A percentile compares a stretch with the other conserved stretches of the same genome.
phyloP scores from a whole-genome alignment of 305 asterid genomes.

The Fraxinus angustifolia region DNA sequence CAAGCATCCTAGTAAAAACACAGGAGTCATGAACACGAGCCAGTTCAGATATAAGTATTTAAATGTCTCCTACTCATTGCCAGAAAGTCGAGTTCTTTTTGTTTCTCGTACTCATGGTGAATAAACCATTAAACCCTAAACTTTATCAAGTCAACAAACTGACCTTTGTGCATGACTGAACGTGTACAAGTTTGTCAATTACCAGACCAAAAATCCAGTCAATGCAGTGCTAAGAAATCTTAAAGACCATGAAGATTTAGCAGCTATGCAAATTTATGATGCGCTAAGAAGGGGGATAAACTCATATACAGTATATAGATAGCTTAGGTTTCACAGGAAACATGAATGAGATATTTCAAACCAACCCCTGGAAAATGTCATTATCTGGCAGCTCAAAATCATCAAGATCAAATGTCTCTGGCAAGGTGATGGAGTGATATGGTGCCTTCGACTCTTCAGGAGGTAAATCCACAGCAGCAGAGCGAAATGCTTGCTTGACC shows the following conservation, averaged over 20 bases:
- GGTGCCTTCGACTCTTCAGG: slow-evolving; percentile 99
- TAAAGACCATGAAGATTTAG: not conserved
- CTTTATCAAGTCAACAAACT: slow-evolving; percentile 5
- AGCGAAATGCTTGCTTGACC: slow-evolving; percentile 93
- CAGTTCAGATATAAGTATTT: slow-evolving; percentile 19
- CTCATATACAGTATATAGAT: slow-evolving; percentile 5
- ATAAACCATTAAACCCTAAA: not conserved
- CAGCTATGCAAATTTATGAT: slow-evolving; percentile 9
- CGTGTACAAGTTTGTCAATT: slow-evolving; percentile 8
- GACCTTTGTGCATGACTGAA: not conserved
- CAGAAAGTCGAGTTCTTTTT: slow-evolving; percentile 8
- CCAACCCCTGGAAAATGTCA: slow-evolving; percentile 85
- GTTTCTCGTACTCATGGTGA: not conserved
- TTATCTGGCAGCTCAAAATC: slow-evolving; percentile 97
- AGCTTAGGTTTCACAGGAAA: slow-evolving; percentile 16
- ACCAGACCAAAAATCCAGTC: slow-evolving; percentile 5
- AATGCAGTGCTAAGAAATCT: slow-evolving; percentile 14
- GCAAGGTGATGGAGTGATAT: slow-evolving; percentile 93
- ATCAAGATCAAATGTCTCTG: slow-evolving; percentile 98
- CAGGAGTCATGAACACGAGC: slow-evolving; percentile 5
- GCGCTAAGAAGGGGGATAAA: not conserved
- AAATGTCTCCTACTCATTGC: slow-evolving; percentile 2
- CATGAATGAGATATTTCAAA: slow-evolving; percentile 17
- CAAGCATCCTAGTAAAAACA: slow-evolving; percentile 7
- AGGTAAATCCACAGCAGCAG: slow-evolving; percentile 94